Conservation (phyloP, 1,139 yeast genomes). For the Pichia sp. region DNA sequence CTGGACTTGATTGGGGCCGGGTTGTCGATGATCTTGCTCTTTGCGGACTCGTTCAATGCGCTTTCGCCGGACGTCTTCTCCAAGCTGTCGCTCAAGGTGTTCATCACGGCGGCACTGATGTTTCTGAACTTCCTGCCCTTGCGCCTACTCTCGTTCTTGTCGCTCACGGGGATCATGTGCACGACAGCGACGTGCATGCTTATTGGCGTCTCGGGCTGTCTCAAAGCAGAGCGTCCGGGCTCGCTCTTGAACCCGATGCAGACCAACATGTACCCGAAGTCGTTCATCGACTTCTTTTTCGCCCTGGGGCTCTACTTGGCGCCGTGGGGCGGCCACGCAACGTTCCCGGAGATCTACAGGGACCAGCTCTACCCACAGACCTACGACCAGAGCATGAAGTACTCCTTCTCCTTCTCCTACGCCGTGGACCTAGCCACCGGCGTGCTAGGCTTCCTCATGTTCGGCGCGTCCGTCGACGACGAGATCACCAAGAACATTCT, state of each 20-base stretch:
- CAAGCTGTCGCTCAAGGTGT: constrained; percentile 45
- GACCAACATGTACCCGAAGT: constrained; percentile 44
- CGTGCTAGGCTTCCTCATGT: constrained; percentile 80
- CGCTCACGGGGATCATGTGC: constrained; percentile 69
- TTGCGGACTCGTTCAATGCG: constrained; percentile 77
- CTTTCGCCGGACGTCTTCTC: constrained; percentile 50
- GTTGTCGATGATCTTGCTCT: constrained; percentile 68
- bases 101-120: constrained; percentile 46
- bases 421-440: constrained; percentile 74
- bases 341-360: constrained; percentile 53
- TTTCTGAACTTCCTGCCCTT: constrained; percentile 71
- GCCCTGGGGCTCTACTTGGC: constrained; percentile 55
- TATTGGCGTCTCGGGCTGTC: constrained; percentile 58
- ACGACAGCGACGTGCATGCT: constrained; percentile 60
- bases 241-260: constrained; percentile 41
- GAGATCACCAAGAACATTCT: constrained; percentile 80
- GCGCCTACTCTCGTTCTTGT: constrained; percentile 63
- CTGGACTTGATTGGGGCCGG: constrained; percentile 73
- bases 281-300: constrained; percentile 40
- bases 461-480: constrained; percentile 69
- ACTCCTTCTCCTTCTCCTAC: constrained; percentile 63
- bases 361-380: constrained; percentile 54
- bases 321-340: constrained; percentile 64
- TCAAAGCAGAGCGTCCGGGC: constrained; percentile 41
- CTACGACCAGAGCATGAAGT: constrained; percentile 46